Percentiles rank a stretch among this genome's conserved stretches.
phyloP scores from a whole-genome alignment of 441 rosid genomes.

The Pelargonium citronellum region DNA sequence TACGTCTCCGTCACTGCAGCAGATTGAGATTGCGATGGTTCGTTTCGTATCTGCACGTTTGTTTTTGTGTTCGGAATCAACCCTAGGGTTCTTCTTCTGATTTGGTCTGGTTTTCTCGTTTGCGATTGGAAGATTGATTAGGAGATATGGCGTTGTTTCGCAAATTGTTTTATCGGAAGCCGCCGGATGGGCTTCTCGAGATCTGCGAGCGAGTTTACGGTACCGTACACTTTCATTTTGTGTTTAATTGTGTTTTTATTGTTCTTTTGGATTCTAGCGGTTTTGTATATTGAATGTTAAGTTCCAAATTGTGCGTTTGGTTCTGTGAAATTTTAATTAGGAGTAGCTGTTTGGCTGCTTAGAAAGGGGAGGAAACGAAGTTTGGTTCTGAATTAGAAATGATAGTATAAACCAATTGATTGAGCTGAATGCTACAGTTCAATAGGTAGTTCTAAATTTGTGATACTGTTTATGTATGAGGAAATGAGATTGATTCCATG shows the following conservation, averaged over 20 bases:
- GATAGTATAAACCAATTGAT: neutral
- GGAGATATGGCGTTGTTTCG: conserved; percentile 66
- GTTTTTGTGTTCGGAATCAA: neutral
- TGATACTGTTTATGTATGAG: no score
- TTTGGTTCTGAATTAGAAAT: no score
- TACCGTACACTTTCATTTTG: no score
- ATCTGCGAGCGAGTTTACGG: conserved; percentile 81
- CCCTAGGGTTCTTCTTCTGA: no score
- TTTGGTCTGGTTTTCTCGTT: no score
- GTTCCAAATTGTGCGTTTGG: no score
- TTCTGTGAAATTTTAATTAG: neutral
- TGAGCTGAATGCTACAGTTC: neutral
- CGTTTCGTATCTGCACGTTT: neutral
- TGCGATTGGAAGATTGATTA: neutral
- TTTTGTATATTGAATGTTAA: no score
- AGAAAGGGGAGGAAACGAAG: no score
- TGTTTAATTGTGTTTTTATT: neutral
- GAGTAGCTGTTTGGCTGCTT: neutral
- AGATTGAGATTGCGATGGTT: neutral
- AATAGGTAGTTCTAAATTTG: neutral
- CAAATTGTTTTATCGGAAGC: conserved; percentile 67
- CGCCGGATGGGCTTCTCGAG: conserved; percentile 91
- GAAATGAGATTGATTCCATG: neutral
- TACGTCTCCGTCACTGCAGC: neutral
- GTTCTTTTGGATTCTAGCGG: neutral